Conservation (phyloP, 371 early-diverging fungal species). For the Apophysomyces elegans region DNA sequence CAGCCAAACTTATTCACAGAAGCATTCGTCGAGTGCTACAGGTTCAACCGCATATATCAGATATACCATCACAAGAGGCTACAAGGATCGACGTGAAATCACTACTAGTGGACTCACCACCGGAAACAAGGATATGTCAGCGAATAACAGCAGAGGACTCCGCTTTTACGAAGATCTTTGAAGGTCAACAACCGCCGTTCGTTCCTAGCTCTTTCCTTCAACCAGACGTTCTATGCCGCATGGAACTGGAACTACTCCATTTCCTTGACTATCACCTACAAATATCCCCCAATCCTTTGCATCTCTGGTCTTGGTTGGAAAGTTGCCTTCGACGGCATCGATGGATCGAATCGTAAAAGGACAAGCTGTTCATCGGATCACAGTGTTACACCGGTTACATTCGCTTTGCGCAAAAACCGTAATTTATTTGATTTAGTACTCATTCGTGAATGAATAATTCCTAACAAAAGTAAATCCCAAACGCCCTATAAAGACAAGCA, state of each 20-base stretch:
- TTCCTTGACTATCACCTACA: slow-evolving; percentile 18
- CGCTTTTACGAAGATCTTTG: background rate
- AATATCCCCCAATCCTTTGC: slow-evolving; percentile 2
- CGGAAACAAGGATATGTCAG: slow-evolving; percentile 8
- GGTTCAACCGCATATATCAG: slow-evolving; percentile 2
- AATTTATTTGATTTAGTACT: too few relatives aligned
- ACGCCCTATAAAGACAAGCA: too few relatives aligned
- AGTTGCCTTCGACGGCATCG: background rate
- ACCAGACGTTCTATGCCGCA: slow-evolving; percentile 1
- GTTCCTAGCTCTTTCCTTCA: background rate
- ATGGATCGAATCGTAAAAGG: background rate
- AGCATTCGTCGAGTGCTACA: slow-evolving; percentile 11
- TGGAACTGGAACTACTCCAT: slow-evolving; percentile 21
- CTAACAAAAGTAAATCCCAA: too few relatives aligned
- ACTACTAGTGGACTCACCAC: background rate
- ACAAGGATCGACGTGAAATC: background rate
- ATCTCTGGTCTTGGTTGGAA: slow-evolving; percentile 5
- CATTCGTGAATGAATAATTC: too few relatives aligned
- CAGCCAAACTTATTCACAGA: slow-evolving; percentile 14
- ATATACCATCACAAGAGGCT: background rate
- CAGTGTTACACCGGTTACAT: background rate
- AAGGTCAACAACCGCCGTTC: background rate
- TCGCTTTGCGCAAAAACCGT: too few relatives aligned
- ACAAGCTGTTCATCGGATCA: background rate
- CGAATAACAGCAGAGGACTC: slow-evolving; percentile 1